These are phyloP conservation scores for Cytospora piceae DNA, from an alignment of 2,329 filamentous ascomycete species.

Conservation along the genomic window DNA sequence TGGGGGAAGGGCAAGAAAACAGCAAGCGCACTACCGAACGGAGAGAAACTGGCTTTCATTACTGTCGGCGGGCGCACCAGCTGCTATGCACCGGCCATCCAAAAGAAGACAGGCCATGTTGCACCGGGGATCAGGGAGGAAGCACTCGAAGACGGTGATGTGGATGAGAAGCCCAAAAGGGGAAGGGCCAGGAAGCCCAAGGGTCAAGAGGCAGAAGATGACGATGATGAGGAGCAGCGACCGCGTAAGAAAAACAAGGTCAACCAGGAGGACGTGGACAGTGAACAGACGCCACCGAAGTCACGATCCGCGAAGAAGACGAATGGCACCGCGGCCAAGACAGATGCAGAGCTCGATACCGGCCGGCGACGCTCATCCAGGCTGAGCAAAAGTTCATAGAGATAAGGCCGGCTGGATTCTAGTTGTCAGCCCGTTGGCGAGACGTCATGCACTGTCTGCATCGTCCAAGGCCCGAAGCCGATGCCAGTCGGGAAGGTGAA, in stretches of 20 bases:
- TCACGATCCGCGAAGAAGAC: conserved; percentile 22
- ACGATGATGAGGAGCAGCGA: conserved; percentile 34
- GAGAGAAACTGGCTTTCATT: conserved; percentile 81
- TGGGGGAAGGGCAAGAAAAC: conserved; percentile 89
- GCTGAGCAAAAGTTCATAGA: conserved; percentile 33
- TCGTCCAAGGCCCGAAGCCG: not conserved
- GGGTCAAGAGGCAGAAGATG: conserved; percentile 31
- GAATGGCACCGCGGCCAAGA: conserved; percentile 25
- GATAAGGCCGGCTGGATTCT: not conserved
- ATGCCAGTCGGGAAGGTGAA: not conserved
- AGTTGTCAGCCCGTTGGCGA: conserved; percentile 14
- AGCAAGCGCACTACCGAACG: conserved; percentile 72
- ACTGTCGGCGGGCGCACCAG: conserved; percentile 92
- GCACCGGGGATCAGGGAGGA: conserved; percentile 50
- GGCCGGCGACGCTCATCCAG: conserved; percentile 37
- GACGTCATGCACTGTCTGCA: not conserved
- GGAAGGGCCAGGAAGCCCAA: conserved; percentile 34
- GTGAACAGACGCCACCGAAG: conserved; percentile 11
- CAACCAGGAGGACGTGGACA: conserved; percentile 36
- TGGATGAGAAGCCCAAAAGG: conserved; percentile 34
- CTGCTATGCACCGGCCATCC: conserved; percentile 81
- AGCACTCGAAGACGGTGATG: conserved; percentile 39
- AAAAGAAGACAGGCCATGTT: conserved; percentile 72
- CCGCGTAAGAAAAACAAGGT: conserved; percentile 35
- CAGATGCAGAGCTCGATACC: conserved; percentile 9